These are phyloP conservation scores for Plantago rigida DNA, from an alignment of 305 asterid genomes.

Conservation along the genomic window DNA sequence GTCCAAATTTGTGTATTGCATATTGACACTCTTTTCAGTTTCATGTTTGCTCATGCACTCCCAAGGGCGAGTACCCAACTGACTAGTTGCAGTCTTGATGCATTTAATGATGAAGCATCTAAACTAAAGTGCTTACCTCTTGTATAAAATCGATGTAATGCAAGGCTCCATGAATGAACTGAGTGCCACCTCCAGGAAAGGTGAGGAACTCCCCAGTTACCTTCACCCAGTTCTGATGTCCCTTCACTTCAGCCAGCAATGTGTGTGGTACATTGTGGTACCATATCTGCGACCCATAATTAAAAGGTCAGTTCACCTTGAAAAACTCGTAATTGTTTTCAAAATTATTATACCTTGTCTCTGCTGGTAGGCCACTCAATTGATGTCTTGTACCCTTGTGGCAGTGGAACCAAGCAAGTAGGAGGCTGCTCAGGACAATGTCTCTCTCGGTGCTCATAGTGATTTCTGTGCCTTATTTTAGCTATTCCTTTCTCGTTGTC, in stretches of 20 bases:
- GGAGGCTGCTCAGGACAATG: constrained; percentile 76
- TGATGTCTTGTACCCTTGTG: constrained; percentile 61
- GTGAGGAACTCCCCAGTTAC: constrained; percentile 69
- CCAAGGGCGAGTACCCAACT: neutral
- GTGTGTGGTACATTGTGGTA: constrained; percentile 71
- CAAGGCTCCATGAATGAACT: constrained; percentile 73
- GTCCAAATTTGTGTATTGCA: too few relatives aligned
- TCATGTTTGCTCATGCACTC: neutral
- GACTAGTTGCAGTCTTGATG: neutral
- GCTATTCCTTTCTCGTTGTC: constrained; percentile 62
- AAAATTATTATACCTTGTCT: constrained; percentile 47
- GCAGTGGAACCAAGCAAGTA: constrained; percentile 59
- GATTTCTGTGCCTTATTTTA: constrained; percentile 41
- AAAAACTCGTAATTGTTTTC: neutral
- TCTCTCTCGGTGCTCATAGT: constrained; percentile 74
- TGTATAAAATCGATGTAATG: constrained; percentile 72
- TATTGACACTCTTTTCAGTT: too few relatives aligned
- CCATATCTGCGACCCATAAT: constrained; percentile 55
- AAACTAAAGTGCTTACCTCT: constrained; percentile 40
- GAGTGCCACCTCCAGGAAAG: constrained; percentile 91
- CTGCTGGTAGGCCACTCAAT: constrained; percentile 80
- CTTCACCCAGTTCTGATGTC: constrained; percentile 91
- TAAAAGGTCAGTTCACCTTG: neutral
- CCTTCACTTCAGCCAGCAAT: constrained; percentile 62
- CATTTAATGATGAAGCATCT: neutral